Percentiles rank a stretch among this genome's conserved stretches.
These are phyloP conservation scores for Corymbia calophylla DNA, from an alignment of 441 rosid genomes.

Conservation along the genomic window DNA sequence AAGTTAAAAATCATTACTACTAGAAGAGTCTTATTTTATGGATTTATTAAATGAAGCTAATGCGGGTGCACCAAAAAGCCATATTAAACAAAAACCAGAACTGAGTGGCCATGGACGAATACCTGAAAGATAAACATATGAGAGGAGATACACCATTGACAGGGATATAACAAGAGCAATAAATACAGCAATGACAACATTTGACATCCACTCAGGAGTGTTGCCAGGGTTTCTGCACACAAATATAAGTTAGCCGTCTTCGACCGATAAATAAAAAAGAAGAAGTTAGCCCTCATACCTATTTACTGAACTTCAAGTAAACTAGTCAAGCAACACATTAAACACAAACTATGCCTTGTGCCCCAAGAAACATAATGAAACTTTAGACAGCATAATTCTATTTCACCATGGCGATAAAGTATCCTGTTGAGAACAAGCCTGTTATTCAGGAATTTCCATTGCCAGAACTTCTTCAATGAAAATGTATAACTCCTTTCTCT, in stretches of 20 bases:
- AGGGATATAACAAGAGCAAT: constrained; percentile 61
- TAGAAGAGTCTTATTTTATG: not conserved
- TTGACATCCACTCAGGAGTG: constrained; percentile 88
- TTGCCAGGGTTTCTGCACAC: constrained; percentile 71
- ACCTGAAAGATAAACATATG: constrained; percentile 94
- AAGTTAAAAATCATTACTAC: not conserved
- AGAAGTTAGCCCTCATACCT: not conserved
- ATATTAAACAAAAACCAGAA: constrained; percentile 3
- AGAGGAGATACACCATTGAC: constrained; percentile 67
- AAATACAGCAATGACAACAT: constrained; percentile 30
- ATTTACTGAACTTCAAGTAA: not conserved
- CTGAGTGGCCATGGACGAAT: not conserved
- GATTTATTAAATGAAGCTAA: not conserved
- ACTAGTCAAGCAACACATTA: not conserved
- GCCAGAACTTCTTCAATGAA: not conserved
- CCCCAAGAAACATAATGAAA: not conserved
- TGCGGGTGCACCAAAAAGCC: not conserved
- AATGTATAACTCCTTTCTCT: not conserved
- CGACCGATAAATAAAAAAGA: no score
- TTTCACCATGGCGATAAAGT: not conserved
- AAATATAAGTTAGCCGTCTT: not conserved
- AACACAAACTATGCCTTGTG: not conserved
- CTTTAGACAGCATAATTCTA: not conserved
- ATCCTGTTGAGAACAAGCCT: not conserved
- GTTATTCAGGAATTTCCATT: not conserved